Conservation (phyloP, 2,329 filamentous ascomycete species). For the Emericellopsis atlantica region DNA sequence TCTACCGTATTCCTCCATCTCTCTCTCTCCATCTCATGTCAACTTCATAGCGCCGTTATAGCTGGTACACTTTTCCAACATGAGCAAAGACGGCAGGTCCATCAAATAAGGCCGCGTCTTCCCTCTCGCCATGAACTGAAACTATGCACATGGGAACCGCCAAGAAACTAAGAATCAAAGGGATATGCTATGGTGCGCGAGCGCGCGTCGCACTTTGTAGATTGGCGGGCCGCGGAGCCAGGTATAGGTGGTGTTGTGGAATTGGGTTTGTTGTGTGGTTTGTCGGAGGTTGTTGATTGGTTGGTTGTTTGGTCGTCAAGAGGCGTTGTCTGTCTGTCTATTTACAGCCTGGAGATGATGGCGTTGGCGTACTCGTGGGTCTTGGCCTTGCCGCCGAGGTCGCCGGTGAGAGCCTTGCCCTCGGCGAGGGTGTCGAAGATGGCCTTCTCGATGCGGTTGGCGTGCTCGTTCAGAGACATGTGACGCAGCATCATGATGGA, state of each 20-base stretch:
- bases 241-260: too few species aligned
- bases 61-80: neutral
- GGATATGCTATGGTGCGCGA: too few species aligned
- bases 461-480: conserved; percentile 82
- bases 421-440: conserved; percentile 92
- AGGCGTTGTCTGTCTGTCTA: too few species aligned
- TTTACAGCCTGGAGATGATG: conserved; percentile 63
- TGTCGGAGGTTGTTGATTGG: too few species aligned
- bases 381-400: conserved; percentile 92
- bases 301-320: neutral
- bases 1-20: neutral
- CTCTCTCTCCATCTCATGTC: neutral
- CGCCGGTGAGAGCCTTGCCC: conserved; percentile 91
- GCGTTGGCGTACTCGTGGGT: conserved; percentile 87
- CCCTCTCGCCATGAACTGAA: too few species aligned
- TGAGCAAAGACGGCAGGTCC: too few species aligned
- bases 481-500: conserved; percentile 99
- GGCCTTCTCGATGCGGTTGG: conserved; percentile 79
- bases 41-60: conserved; percentile 1
- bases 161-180: too few species aligned
- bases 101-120: too few species aligned
- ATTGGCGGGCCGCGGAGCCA: too few species aligned
- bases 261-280: too few species aligned
- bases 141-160: too few species aligned
- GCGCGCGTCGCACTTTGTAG: too few species aligned